Conservation (phyloP, 2,329 filamentous ascomycete species). For the Exophiala mesophila region DNA sequence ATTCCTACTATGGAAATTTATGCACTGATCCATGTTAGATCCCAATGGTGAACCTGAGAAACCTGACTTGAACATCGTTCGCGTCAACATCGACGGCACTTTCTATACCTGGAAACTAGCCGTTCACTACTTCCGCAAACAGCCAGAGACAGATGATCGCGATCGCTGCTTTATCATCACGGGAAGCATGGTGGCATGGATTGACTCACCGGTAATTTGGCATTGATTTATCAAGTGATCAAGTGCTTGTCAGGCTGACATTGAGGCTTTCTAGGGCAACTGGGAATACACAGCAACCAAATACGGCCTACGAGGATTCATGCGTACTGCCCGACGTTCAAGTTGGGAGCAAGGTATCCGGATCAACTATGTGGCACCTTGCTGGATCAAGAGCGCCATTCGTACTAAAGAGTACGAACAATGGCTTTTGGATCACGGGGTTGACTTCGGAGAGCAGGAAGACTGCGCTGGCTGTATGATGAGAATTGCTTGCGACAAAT, state of each 20-base stretch:
- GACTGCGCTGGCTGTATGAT: conserved; percentile 21
- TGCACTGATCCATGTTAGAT: too few species aligned
- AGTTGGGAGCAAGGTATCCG: conserved; percentile 42
- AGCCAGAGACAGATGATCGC: conserved; percentile 30
- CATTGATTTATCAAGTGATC: too few species aligned
- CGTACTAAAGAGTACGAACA: conserved; percentile 17
- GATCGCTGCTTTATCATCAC: conserved; percentile 49
- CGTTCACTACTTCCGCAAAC: conserved; percentile 43
- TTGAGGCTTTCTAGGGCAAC: conserved; percentile 29
- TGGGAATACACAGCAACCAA: conserved; percentile 42
- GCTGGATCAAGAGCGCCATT: conserved; percentile 23
- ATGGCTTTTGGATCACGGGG: conserved; percentile 15
- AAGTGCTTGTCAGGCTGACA: too few species aligned
- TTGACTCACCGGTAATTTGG: conserved; percentile 41
- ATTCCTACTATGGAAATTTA: background rate
- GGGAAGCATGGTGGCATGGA: conserved; percentile 45
- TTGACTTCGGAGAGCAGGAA: conserved; percentile 20
- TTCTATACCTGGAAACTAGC: conserved; percentile 46
- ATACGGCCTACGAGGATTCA: conserved; percentile 43
- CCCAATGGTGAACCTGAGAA: conserved; percentile 30
- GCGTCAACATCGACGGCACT: conserved; percentile 40
- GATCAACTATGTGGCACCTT: conserved; percentile 46
- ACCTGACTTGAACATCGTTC: conserved; percentile 41
- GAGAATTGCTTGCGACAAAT: conserved; percentile 33
- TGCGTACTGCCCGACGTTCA: conserved; percentile 38